Evolutionary conservation across 257 asterid genomes (phyloP).

Genomic region (Anisodus acutangulus): DNA sequence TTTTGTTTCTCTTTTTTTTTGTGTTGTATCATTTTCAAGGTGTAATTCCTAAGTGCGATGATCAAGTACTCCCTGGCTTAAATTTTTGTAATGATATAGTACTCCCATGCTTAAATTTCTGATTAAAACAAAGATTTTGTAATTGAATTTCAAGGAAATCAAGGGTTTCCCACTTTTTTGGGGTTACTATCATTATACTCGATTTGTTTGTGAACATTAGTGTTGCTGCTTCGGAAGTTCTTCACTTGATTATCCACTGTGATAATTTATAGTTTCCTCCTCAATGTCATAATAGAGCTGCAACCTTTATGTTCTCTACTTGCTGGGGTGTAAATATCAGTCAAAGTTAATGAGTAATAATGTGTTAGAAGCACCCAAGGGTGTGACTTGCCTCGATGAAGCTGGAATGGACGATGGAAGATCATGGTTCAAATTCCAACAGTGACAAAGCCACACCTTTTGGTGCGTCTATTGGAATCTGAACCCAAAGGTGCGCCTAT

Average conservation of each 20-base stretch:
- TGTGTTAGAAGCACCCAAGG: background rate
- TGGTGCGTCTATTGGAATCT: background rate
- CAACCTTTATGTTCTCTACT: background rate
- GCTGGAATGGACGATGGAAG: background rate
- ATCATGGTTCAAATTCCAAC: background rate
- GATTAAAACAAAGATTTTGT: background rate
- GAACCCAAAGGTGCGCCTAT: background rate
- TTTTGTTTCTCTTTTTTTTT: background rate
- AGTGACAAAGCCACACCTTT: background rate
- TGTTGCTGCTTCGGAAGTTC: background rate
- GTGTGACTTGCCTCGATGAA: background rate
- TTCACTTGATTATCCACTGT: background rate
- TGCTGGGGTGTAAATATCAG: slow-evolving; percentile 14
- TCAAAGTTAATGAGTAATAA: background rate
- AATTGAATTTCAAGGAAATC: background rate
- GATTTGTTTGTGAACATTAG: background rate
- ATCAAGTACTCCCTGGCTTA: background rate
- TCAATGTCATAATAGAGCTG: background rate
- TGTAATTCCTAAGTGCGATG: background rate
- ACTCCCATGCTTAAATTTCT: background rate
- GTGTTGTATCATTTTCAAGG: background rate
- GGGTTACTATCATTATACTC: background rate
- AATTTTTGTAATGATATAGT: background rate
- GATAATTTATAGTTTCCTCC: background rate
- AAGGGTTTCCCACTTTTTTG: background rate